Base-by-base conservation (phyloP, 768 basidiomycete species). In the Inosperma sp. region DNA sequence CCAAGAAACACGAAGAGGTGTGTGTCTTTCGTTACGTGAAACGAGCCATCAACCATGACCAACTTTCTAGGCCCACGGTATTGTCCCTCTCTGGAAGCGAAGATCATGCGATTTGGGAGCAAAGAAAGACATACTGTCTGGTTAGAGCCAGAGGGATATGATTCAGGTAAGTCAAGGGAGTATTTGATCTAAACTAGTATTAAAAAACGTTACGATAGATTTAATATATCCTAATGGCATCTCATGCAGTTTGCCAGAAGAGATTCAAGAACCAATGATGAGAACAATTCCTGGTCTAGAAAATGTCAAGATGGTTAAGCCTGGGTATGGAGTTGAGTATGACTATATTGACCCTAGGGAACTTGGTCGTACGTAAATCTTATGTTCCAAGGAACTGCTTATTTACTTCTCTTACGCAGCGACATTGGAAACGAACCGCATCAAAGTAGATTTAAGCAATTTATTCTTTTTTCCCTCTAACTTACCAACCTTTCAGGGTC, bases 251-350 rank as follows among this genome's bases (percentile, higher is more conserved):
- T 75, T 95, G 58, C 89, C 93, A 0, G 86, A 87, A 64, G 93
- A 94, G 51, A 68, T 88, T 1, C 93, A 95, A 64, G 83, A 88
- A 58, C 65, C 75, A 4, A 82, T 95, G 81, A 80, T 94, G 69
- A 82, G 84, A 10, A 90, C 90, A 0, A 82, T 95, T 31, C 83
- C 82, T 1, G 93, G 93, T 0, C 70, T 95, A 22, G 89, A 93
- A 67, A 83, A 86, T 22, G 93, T 85, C 23, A 80, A 84, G 60
- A 86, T 95, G 76, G 78, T 88, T 4, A 71, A 77, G 57, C 92
- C 92, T 1, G 93, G 90, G 0, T 95, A 94, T 68, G 93, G 93
- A 2, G 90, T 95, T 26, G 91, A 95, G 64, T 95, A 95, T 56
- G 93, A 95, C 61, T 83, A 90, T 60, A 75, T 95, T 9, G 91